Evolutionary conservation across 139 green algal species (phyloP), one percentile per base, ranked within the genome.

Genomic region (Chlamydomonas incerta): DNA sequence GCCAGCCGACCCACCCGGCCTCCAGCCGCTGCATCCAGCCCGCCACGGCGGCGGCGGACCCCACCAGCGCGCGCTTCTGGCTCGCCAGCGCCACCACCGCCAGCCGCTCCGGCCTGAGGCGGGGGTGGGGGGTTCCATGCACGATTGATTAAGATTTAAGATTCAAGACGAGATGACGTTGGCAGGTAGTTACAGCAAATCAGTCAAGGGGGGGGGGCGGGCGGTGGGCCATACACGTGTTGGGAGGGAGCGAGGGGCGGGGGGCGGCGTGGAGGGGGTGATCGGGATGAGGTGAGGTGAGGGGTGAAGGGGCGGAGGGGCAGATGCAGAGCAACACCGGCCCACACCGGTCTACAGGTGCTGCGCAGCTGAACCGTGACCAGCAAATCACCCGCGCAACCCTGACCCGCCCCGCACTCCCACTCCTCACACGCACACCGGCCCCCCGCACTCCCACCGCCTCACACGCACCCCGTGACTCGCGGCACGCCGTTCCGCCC

Each of bases 21-120:
- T 50, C 70, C 60, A 91, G 57, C 68, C 46, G 84, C 47, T 57
- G 46, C 69, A 41, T 68, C 88, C 88, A 91, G 0, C 0, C 28
- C 4, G 74, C 50, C 17, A 91, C 80, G 9, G 50, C 81, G 28
- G 37, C 41, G 8, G 23, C 28, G 34, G 35, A 81, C 5, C 88
- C 86, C 9, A 23, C 3, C 74, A 92, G 76, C 15, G 85, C 81
- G 3, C 29, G 57, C 74, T 92, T 92, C 75, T 92, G 85, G 18
- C 60, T 75, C 5, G 79, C 65, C 70, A 92, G 65, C 13, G 81
- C 86, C n/a, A 46, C 28, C 55, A 89, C 35, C 20, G 87, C 63
- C 55, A 76, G 57, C 15, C 62, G 71, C 71, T 83, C 62, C 3
- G 80, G 72, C 18, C 70, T 86, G 85, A n/a, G 8, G 20, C 15